A percentile compares a stretch with the other conserved stretches of the same genome.
These are phyloP conservation scores for Amanita molliuscula DNA, from an alignment of 768 basidiomycete genomes.

Conservation along the genomic window DNA sequence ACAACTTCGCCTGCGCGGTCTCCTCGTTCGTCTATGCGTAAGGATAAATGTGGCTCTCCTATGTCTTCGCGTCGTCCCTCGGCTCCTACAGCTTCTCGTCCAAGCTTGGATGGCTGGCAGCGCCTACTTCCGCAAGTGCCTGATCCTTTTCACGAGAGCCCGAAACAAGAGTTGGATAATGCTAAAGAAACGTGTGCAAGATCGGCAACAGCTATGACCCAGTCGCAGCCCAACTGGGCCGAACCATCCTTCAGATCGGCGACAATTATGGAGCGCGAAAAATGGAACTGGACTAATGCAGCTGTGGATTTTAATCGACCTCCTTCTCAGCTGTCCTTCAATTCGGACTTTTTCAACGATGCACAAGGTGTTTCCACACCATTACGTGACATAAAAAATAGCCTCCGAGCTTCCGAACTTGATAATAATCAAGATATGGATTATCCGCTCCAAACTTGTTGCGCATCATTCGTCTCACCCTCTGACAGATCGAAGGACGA, in stretches of 20 bases:
- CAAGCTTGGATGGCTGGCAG: constrained; percentile 12
- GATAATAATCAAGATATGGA: not conserved
- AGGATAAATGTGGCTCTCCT: not conserved
- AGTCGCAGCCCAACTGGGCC: not conserved
- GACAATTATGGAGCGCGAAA: not conserved
- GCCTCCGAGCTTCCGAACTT: not conserved
- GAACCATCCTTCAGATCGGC: constrained; percentile 7
- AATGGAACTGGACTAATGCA: constrained; percentile 17
- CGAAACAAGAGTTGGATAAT: not conserved
- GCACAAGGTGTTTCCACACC: constrained; percentile 20
- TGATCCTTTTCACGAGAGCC: not conserved
- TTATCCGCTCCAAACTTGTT: not conserved
- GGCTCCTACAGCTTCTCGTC: constrained; percentile 15
- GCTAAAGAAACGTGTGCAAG: not conserved
- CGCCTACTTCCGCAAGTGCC: constrained; percentile 1
- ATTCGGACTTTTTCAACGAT: constrained; percentile 15
- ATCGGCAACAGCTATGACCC: not conserved
- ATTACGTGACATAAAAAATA: constrained; percentile 4
- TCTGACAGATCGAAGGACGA: constrained; percentile 9
- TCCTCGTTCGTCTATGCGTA: not conserved
- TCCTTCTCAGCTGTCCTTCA: constrained; percentile 25
- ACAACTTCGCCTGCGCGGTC: constrained; percentile 1
- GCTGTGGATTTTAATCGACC: constrained; percentile 29
- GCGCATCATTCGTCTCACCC: not conserved
- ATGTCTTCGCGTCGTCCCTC: constrained; percentile 14